Evolutionary conservation across 345 rosid genomes (phyloP), one percentile per base, ranked within the genome.

Genomic region (Pugionium cornutum): DNA sequence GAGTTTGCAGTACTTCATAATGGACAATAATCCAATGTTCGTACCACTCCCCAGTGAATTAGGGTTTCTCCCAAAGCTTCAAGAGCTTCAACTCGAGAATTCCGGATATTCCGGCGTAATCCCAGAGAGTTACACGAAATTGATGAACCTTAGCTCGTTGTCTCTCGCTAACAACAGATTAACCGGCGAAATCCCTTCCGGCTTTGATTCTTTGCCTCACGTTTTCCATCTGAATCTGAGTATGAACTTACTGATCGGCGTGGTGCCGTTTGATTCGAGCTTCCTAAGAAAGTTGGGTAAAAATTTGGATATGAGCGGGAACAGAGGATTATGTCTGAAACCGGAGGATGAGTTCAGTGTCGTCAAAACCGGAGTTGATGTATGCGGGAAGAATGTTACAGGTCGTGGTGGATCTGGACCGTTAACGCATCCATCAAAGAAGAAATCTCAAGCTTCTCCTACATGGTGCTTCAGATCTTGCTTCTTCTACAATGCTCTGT

Each of bases 21-120:
- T 91, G 96, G 98, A 89, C 62, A 86, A 85, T 43, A 91, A 91
- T 67, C 95, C 92, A 26, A 83, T 91, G 87, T 71, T 58, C 70
- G 66, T 70, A 4, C 69, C 89, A 36, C 72, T 91, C 10, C 98
- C 98, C 0, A 45, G n/a, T 1, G 92, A 82, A 62, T 61, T 89
- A 49, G 87, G 95, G 2, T 59, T 59, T 29, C 75, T 89, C 1
- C 75, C 63, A 61, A 86, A 80, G 59, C 78, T 91, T 9, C 92
- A 86, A 72, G 98, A 91, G 76, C 80, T 91, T 11, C 79, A 91
- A 64, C 92, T 91, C 27, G 84, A 84, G 18, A 87, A 83, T 64
- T 91, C 95, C 0, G 91, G 92, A 4, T 91, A 83, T 55, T 76
- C 81, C 3, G 98, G 98, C 7, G 30, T 55, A 0, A 83, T 91